phyloP scores from a whole-genome alignment of 805 yeast genomes.

The Lipomyces kockii region DNA sequence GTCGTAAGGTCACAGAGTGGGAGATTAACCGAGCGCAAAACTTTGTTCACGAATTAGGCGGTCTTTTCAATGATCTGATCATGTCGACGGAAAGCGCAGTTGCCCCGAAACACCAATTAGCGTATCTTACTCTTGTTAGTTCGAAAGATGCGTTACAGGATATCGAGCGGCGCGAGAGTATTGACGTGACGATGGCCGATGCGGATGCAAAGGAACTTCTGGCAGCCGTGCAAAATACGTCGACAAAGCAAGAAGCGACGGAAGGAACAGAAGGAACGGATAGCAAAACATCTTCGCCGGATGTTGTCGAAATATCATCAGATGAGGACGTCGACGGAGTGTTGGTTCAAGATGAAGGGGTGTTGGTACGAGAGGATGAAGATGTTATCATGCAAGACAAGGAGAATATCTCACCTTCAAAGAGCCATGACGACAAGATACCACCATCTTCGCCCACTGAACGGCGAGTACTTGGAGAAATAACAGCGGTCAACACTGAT shows the following conservation, averaged over 20 bases:
- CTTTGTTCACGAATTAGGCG: constrained; percentile 73
- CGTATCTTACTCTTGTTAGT: constrained; percentile 80
- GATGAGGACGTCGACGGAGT: constrained; percentile 1
- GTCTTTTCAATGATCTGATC: constrained; percentile 71
- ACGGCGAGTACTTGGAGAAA: constrained; percentile 20
- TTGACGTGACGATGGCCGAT: constrained; percentile 6
- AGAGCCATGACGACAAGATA: neutral
- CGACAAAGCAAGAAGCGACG: neutral
- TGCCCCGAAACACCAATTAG: constrained; percentile 80
- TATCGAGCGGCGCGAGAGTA: constrained; percentile 3
- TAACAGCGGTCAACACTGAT: neutral
- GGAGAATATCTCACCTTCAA: constrained; percentile 16
- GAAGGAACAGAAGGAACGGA: neutral
- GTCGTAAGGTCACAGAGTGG: constrained; percentile 73
- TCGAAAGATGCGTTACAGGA: constrained; percentile 46
- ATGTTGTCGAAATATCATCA: constrained; percentile 40
- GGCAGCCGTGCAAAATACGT: constrained; percentile 13
- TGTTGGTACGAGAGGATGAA: neutral
- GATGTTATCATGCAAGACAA: constrained; percentile 20
- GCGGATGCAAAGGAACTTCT: neutral
- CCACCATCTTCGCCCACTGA: neutral
- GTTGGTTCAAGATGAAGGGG: neutral
- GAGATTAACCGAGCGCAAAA: constrained; percentile 84
- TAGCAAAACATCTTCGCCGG: neutral
- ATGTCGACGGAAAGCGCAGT: constrained; percentile 66